Percentiles rank a stretch among this genome's conserved stretches.
Conservation (phyloP, 805 yeast genomes). For the Teunomyces barrocoloradensis region DNA sequence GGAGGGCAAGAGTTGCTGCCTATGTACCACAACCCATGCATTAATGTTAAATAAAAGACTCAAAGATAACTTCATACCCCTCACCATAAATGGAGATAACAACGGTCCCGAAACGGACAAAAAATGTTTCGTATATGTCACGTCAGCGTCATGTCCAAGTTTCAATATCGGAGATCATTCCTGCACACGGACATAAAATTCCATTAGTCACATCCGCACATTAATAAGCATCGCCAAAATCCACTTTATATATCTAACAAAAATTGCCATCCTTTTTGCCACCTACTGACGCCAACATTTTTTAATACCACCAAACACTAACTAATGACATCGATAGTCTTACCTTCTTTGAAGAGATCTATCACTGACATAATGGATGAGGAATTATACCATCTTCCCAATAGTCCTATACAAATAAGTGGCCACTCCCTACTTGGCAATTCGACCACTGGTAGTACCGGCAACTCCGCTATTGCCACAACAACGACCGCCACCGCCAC, state of each 20-base stretch:
- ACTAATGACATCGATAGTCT: slow-evolving; percentile 46
- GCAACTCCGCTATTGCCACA: slow-evolving; percentile 3
- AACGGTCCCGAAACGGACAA: neutral
- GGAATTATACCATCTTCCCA: slow-evolving; percentile 47
- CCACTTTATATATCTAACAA: slow-evolving; percentile 6
- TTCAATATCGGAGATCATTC: slow-evolving; percentile 1
- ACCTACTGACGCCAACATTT: neutral
- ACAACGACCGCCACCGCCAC: slow-evolving; percentile 11
- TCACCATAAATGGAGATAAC: neutral
- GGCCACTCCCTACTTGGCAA: neutral
- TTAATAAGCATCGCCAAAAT: slow-evolving; percentile 8
- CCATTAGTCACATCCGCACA: slow-evolving; percentile 5
- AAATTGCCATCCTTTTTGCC: slow-evolving; percentile 5
- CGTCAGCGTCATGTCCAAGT: neutral
- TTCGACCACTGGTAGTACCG: neutral
- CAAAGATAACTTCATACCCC: neutral
- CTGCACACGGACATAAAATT: slow-evolving; percentile 3
- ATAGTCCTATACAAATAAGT: slow-evolving; percentile 15
- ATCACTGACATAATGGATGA: slow-evolving; percentile 60
- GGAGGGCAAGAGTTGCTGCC: neutral
- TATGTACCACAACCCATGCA: too few relatives aligned
- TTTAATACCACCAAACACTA: neutral
- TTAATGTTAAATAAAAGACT: too few relatives aligned
- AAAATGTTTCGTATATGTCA: neutral
- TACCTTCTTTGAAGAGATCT: slow-evolving; percentile 52